Evolutionary conservation across 164 flowering plant species (phyloP).

Genomic region (Nymphaea colorata): DNA sequence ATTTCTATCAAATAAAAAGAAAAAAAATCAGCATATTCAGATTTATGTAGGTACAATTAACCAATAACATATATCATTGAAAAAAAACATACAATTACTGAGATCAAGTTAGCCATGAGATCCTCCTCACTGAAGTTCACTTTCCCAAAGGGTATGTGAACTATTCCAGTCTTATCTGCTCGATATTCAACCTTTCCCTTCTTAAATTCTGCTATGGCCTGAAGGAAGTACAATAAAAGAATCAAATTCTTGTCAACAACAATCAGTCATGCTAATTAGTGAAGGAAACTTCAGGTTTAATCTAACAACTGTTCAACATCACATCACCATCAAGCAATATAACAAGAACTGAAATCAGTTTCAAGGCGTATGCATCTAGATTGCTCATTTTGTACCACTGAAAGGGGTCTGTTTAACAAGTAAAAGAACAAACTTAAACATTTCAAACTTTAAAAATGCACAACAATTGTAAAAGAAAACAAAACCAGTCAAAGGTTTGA

Average conservation of each 20-base stretch:
- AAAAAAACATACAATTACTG: conserved; percentile 52
- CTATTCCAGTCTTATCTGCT: conserved; percentile 97
- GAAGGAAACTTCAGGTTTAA: too few relatives aligned
- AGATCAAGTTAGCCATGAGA: conserved; percentile 61
- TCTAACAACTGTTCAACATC: too few relatives aligned
- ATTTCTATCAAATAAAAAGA: conserved; percentile 43
- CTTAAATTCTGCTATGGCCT: conserved; percentile 97
- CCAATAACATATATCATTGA: background rate
- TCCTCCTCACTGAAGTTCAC: conserved; percentile 77
- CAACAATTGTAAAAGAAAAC: too few relatives aligned
- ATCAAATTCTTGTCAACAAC: background rate
- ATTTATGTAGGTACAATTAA: background rate
- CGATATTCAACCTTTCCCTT: conserved; percentile 91
- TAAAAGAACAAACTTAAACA: too few relatives aligned
- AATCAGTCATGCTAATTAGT: too few relatives aligned
- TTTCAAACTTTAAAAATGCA: too few relatives aligned
- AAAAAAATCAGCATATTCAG: background rate
- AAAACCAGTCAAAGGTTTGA: too few relatives aligned
- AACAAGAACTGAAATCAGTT: too few relatives aligned
- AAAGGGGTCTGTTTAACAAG: too few relatives aligned
- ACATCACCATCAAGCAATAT: too few relatives aligned
- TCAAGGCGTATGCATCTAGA: too few relatives aligned
- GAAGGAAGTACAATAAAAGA: conserved; percentile 8
- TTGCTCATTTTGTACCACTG: too few relatives aligned
- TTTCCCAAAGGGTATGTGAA: conserved; percentile 94